Evolutionary conservation across 495 filamentous ascomycete species (phyloP).

Genomic region (Neurospora sp.): DNA sequence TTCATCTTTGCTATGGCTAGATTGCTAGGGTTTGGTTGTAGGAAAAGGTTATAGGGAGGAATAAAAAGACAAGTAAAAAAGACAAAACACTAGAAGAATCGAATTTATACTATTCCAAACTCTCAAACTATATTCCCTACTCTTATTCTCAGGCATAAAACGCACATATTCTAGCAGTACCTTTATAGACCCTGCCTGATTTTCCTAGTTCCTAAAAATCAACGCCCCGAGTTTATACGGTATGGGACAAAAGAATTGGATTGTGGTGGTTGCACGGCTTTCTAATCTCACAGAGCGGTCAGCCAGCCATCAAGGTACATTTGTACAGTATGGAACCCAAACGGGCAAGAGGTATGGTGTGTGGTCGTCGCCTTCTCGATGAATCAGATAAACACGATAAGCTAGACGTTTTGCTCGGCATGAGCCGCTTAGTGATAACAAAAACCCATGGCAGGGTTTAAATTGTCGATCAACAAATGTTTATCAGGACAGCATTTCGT

Average conservation of each 20-base stretch:
- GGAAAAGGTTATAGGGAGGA: no score
- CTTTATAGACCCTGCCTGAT: no score
- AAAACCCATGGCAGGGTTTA: not conserved
- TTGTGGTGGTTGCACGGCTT: not conserved
- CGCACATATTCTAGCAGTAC: no score
- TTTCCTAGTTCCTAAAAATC: no score
- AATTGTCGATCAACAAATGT: not conserved
- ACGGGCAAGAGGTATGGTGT: not conserved
- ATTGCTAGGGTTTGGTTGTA: no score
- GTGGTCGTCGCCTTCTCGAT: not conserved
- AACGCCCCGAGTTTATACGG: no score
- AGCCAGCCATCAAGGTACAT: not conserved
- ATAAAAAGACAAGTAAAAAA: no score
- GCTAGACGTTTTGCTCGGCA: not conserved
- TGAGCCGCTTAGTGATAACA: not conserved
- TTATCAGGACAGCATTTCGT: not conserved
- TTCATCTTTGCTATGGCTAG: no score
- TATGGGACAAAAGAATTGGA: not conserved
- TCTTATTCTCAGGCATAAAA: no score
- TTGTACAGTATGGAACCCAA: not conserved
- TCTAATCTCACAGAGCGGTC: not conserved
- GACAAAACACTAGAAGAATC: no score
- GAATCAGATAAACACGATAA: not conserved
- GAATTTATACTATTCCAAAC: no score
- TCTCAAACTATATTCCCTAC: no score